Evolutionary conservation across 345 rosid species (phyloP), one percentile per base, ranked within the genome.

Genomic region (Eucalyptus coolabah): DNA sequence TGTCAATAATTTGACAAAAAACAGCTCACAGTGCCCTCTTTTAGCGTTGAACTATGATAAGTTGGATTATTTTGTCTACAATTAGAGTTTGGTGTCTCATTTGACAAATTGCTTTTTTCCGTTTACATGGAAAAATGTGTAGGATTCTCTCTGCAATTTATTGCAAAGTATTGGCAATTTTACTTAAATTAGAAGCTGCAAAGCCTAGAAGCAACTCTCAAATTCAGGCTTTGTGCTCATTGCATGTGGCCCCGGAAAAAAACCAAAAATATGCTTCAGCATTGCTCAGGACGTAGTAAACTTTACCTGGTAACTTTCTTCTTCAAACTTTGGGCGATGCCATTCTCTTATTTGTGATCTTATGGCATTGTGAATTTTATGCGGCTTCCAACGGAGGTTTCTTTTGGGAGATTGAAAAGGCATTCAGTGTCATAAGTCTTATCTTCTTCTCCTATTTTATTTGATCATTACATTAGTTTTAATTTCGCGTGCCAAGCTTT

Each of bases 171-270:
- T 95, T 95, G 87, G 91, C 96, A 10, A 91, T 96, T 91, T 97
- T 97, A 89, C 99, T 99, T 11, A 93, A 95, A 12, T 91, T 98
- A 93, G 99, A 98, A 95, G 99, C 94, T 30, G 97, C 99, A 90
- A 93, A 98, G 86, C 99, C 99, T 54, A 54, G 98, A 92, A 98
- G 99, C 92, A 98, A 93, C 93, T 95, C 99, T 86, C 99, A 98
- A 87, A 97, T 96, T 91, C 99, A 97, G 30, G 97, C 99, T 67
- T 92, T 98, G 87, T 96, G 99, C 88, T 95, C 98, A 50, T 94
- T 98, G 92, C 99, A 97, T 92, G 93, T 97, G 89, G 97, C 99
- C 53, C 94, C 95, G 40, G 99, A 50, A 96, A 95, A 96, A 96
- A 91, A 91, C 98, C 34, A 97, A 96, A 91, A 95, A 92, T 90